Base-by-base conservation (phyloP, 2,329 filamentous ascomycete species). In the Botryosphaeria agaves region DNA sequence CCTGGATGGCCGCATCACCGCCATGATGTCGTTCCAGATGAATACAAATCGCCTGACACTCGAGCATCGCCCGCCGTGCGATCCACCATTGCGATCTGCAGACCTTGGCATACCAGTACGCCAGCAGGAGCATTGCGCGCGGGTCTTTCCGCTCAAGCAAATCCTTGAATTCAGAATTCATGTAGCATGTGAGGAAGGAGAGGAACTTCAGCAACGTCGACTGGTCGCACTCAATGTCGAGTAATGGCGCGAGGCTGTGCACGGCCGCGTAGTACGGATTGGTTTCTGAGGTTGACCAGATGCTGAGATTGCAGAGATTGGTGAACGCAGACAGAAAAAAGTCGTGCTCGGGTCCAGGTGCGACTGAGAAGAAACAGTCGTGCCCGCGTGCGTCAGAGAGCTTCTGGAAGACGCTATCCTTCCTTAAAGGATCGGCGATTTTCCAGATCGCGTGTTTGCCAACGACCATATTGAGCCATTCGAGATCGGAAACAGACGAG, bases 241-340 rank as follows among this genome's bases (percentile, higher is more conserved):
- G 21, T 12, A 23, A 12, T 3, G 21, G 21, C 9, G 9, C 9
- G 12, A 23, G 21, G 9, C 9, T 23, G 12, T 12, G 21, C 21
- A 23, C 21, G 9, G 9, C 9, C 12, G 21, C 21, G 12, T 23
- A 12, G 21, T 23, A 23, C 12, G 21, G 21, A 7, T 23, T 23
- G 21, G 9, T 23, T 12, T 23, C 21, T 4, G 12, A 9, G 3
- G 21, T 23, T 11, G 21, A 23, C 9, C 9, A 12, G 12, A 23
- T 12, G 7, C 9, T 11, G 7, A 62, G 26, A 62, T 44, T 3
- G 56, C 48, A 23, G 9, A 23, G 21, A 7, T 7, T 23, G 7
- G 12, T 12, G 21, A 23, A 23, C 21, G 21, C 9, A 11, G 21
- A 9, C 12, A 12, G 21, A 11, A 23, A 11, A 7, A 9, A 9